Evolutionary conservation across 768 basidiomycete species (phyloP).

Genomic region (Calocera viscosa): DNA sequence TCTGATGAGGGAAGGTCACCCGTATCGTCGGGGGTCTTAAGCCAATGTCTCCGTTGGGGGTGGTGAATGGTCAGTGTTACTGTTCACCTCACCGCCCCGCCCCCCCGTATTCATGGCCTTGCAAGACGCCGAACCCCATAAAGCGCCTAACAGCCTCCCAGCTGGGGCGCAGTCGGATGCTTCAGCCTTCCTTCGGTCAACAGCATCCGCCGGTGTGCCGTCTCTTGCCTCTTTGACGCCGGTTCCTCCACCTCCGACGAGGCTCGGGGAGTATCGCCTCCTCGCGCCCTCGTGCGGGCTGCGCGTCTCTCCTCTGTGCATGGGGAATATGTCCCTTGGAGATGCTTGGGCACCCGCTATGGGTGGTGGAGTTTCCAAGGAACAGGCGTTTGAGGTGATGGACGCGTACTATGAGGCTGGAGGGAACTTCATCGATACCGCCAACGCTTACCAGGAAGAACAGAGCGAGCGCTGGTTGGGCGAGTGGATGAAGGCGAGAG

Average conservation of each 20-base stretch:
- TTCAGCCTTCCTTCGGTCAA: too few relatives aligned
- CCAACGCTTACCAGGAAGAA: constrained; percentile 24
- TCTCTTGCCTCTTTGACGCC: too few relatives aligned
- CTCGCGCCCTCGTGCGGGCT: constrained; percentile 28
- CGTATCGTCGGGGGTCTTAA: too few relatives aligned
- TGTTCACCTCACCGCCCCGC: too few relatives aligned
- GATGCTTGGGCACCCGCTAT: constrained; percentile 25
- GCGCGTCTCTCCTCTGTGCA: constrained; percentile 30
- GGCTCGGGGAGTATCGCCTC: constrained; percentile 26
- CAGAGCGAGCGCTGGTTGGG: constrained; percentile 30
- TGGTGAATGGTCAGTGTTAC: too few relatives aligned
- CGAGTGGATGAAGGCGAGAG: constrained; percentile 31
- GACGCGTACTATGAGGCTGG: constrained; percentile 24
- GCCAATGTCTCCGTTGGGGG: too few relatives aligned
- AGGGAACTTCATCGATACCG: constrained; percentile 26
- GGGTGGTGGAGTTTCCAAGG: constrained; percentile 35
- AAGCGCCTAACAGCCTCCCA: too few relatives aligned
- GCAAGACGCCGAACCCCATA: too few relatives aligned
- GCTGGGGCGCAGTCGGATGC: too few relatives aligned
- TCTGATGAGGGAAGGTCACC: too few relatives aligned
- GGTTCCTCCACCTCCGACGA: constrained; percentile 15
- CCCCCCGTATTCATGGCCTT: too few relatives aligned
- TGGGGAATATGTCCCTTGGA: constrained; percentile 32
- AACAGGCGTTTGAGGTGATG: constrained; percentile 29
- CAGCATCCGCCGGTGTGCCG: too few relatives aligned